Evolutionary conservation across 345 rosid species (phyloP), one percentile per base, ranked within the genome.

Genomic region (Syzygium aromaticum): DNA sequence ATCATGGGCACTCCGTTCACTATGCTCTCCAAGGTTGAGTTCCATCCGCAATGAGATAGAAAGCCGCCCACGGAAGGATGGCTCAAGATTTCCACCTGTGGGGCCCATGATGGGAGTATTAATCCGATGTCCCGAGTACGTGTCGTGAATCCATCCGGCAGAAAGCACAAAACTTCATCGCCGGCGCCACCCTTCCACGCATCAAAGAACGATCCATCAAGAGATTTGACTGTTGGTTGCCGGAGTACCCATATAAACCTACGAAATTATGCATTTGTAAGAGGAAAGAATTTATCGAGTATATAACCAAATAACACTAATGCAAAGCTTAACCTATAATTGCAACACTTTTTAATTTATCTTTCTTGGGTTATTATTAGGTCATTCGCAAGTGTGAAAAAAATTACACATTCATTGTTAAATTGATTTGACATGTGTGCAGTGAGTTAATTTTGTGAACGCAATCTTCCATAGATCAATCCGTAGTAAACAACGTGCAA

Each of bases 21-120:
- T 2, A 95, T 89, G 63, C 96, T 90, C 90, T 94, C 96, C 11
- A 94, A n/a, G n/a, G 89, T 86, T 5, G 94, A 96, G 87, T 93
- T 96, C 99, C 99, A 95, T 2, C 98, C 95, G 13, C 94, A 92
- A n/a, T 96, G 98, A 1, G 96, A 90, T 22, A 94, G 64, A 86
- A 92, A 96, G 23, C 95, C 96, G 8, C 98, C 99, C 8, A 93
- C 90, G 2, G 96, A 90, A 23, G 85, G 87, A 28, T 95, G 98
- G 56, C 85, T 84, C 53, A 95, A 73, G 25, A 94, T 92, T 19
- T 94, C 93, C 3, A 86, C 84, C 52, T 95, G 98, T 16, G 96
- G 95, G 9, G 93, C 96, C 98, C 98, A 95, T 8, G 84, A 28
- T 1, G 92, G 89, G 21, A 96, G 86, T 57, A 94, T 88, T 14